Evolutionary conservation across 1,284 basidiomycete genomes (phyloP).

Genomic region (Anthracocystis walkeri): DNA sequence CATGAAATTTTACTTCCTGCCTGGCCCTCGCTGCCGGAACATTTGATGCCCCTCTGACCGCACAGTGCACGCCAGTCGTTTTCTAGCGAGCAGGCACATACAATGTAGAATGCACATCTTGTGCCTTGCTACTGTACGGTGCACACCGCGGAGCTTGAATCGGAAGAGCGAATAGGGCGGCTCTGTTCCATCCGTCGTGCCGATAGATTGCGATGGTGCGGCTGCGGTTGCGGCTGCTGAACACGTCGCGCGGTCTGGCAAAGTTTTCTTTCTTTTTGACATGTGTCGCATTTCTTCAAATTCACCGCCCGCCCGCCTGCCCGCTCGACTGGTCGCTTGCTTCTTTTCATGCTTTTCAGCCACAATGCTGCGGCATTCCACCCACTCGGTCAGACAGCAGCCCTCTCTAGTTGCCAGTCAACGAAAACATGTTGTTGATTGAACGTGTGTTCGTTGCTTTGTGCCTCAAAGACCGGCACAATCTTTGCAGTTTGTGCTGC

Average conservation of each 20-base stretch:
- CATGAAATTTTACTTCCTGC: too few relatives aligned
- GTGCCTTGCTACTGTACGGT: background rate
- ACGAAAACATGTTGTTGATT: too few relatives aligned
- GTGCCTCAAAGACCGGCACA: too few relatives aligned
- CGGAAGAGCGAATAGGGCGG: background rate
- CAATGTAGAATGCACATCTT: too few relatives aligned
- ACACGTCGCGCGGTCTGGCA: background rate
- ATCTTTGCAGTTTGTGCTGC: too few relatives aligned
- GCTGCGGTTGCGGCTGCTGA: background rate
- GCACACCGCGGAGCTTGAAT: background rate
- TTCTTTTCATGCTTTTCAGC: slow-evolving; percentile 4
- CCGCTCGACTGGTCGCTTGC: background rate
- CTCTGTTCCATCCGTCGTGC: background rate
- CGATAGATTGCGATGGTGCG: background rate
- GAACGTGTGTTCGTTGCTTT: too few relatives aligned
- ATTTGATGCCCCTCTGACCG: too few relatives aligned
- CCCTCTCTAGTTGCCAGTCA: too few relatives aligned
- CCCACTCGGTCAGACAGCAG: background rate
- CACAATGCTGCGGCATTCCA: too few relatives aligned
- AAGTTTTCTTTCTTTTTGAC: slow-evolving; percentile 1
- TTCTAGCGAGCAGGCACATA: too few relatives aligned
- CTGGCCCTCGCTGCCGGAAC: too few relatives aligned
- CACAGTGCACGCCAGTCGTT: too few relatives aligned
- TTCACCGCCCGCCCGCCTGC: background rate
- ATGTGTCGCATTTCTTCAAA: background rate